A percentile compares a stretch with the other conserved stretches of the same genome.
These are phyloP conservation scores for Ascochyta pisi DNA, from an alignment of 2,329 filamentous ascomycete genomes.

Conservation along the genomic window DNA sequence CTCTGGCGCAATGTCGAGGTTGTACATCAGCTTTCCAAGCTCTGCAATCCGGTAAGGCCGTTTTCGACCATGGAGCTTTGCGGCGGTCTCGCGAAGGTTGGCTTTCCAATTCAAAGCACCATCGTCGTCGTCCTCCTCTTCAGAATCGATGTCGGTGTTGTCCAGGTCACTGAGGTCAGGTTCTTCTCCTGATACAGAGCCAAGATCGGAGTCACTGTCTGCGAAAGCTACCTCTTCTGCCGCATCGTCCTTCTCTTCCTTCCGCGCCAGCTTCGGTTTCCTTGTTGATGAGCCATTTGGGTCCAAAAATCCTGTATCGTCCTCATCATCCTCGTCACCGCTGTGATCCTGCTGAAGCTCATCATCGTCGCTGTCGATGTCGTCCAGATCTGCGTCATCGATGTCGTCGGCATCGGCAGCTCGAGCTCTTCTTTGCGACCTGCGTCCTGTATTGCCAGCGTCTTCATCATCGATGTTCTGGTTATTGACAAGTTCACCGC, in stretches of 20 bases:
- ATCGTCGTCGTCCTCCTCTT: slow-evolving; percentile 72
- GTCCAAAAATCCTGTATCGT: slow-evolving; percentile 55
- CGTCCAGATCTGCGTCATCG: slow-evolving; percentile 60
- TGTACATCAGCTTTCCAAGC: slow-evolving; percentile 87
- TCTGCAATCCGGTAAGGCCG: slow-evolving; percentile 80
- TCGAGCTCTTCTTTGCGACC: slow-evolving; percentile 59
- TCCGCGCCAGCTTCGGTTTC: slow-evolving; percentile 36
- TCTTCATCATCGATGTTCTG: slow-evolving; percentile 59
- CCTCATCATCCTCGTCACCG: slow-evolving; percentile 60
- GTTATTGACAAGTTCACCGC: slow-evolving; percentile 71
- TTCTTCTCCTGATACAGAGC: slow-evolving; percentile 75
- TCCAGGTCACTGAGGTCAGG: slow-evolving; percentile 38
- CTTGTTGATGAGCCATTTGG: slow-evolving; percentile 51
- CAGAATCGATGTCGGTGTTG: slow-evolving; percentile 60
- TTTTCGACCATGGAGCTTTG: slow-evolving; percentile 71
- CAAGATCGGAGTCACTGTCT: slow-evolving; percentile 95
- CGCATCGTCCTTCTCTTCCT: slow-evolving; percentile 38
- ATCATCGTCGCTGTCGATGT: slow-evolving; percentile 60
- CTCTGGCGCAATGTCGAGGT: slow-evolving; percentile 74
- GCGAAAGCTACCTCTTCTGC: slow-evolving; percentile 85
- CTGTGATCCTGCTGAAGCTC: slow-evolving; percentile 58
- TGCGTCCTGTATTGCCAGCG: slow-evolving; percentile 65
- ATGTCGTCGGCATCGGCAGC: slow-evolving; percentile 55
- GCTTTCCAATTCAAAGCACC: slow-evolving; percentile 85
- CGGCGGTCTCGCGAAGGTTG: slow-evolving; percentile 79